Conservation (phyloP, 108 stramenopile genomes). For the Fragilariopsis cylindrus region DNA sequence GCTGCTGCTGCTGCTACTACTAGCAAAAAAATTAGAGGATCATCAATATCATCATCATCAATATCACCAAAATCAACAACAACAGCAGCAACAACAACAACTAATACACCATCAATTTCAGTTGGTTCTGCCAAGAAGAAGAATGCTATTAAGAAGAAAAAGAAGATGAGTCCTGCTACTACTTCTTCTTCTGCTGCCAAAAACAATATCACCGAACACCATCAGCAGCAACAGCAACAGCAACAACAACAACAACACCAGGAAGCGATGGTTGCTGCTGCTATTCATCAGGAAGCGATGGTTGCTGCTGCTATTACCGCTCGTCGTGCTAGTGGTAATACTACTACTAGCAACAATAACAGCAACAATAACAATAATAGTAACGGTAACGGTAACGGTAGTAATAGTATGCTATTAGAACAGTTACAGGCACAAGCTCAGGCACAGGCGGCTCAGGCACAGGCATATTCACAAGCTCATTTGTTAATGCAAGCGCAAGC, state of each 20-base stretch:
- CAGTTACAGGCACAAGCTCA: no score
- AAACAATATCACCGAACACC: background rate
- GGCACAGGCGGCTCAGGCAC: no score
- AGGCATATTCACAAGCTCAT: no score
- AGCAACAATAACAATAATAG: no score
- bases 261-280: constrained; percentile 2
- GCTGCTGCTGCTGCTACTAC: no score
- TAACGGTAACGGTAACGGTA: no score
- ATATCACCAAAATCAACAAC: constrained; percentile 6
- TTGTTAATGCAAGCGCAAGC: no score
- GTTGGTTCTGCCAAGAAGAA: background rate
- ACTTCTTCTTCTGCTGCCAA: background rate
- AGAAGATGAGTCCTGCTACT: background rate
- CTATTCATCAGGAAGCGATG: background rate
- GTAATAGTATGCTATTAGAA: no score
- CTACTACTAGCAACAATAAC: no score
- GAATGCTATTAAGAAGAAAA: background rate
- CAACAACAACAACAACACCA: background rate
- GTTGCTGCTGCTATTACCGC: no score
- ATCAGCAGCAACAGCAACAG: background rate
- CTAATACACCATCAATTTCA: background rate
- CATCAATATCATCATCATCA: background rate
- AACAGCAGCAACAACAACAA: constrained; percentile 5
- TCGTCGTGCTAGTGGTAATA: no score
- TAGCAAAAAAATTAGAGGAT: no score